Conservation (phyloP, 2,329 filamentous ascomycete genomes). For the Fusarium domesticum region DNA sequence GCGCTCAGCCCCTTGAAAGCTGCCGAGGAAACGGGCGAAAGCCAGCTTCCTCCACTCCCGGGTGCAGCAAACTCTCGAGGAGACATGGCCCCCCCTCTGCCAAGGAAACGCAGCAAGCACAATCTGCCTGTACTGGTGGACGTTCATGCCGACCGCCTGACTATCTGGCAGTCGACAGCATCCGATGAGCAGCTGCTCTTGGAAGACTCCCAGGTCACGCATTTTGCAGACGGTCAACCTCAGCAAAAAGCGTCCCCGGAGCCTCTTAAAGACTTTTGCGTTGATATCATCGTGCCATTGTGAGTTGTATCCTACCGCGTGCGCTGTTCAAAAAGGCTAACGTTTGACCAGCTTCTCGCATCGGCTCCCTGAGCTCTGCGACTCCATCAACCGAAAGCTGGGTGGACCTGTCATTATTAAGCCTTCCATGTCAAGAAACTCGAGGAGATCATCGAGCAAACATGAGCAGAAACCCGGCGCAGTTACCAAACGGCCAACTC, state of each 20-base stretch:
- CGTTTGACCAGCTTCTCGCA: conserved; percentile 60
- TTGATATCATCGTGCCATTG: conserved; percentile 79
- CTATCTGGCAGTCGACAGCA: conserved; percentile 79
- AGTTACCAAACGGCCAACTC: conserved; percentile 46
- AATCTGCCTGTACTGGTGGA: conserved; percentile 67
- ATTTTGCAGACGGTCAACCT: conserved; percentile 35
- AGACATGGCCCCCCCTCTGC: conserved; percentile 23
- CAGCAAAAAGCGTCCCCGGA: conserved; percentile 51
- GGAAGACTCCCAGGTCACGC: conserved; percentile 45
- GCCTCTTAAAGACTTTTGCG: conserved; percentile 70
- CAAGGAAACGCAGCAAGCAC: conserved; percentile 59
- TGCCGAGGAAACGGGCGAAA: conserved; percentile 41
- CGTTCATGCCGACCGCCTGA: conserved; percentile 71
- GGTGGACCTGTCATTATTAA: conserved; percentile 66
- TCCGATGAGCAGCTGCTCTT: conserved; percentile 54
- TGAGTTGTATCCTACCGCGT: conserved; percentile 39
- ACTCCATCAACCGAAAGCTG: conserved; percentile 69
- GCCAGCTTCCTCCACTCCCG: conserved; percentile 46
- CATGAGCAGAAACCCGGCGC: conserved; percentile 51
- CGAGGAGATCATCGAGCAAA: conserved; percentile 42
- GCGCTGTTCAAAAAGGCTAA: conserved; percentile 33
- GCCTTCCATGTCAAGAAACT: conserved; percentile 48
- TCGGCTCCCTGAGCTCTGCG: conserved; percentile 68
- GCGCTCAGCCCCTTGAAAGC: conserved; percentile 59
- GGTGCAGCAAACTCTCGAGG: conserved; percentile 36